phyloP scores from a whole-genome alignment of 345 rosid species.

The Eutrema yunnanense region DNA sequence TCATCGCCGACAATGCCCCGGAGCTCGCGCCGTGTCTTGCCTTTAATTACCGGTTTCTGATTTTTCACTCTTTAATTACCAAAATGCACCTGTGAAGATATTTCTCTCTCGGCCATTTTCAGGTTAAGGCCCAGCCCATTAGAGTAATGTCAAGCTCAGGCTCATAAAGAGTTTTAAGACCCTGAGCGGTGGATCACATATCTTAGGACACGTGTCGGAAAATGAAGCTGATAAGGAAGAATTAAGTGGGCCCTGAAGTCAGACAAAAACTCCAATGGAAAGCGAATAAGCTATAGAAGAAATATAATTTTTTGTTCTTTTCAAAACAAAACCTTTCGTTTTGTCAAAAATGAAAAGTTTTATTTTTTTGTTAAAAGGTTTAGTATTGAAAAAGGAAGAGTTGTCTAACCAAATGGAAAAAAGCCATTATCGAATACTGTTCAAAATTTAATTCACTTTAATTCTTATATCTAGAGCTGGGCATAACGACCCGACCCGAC shows the following conservation, averaged over 20 bases:
- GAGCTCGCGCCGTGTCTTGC: not conserved
- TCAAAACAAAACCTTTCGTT: not conserved
- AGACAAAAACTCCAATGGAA: not conserved
- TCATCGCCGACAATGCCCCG: constrained; percentile 11
- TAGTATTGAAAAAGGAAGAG: not conserved
- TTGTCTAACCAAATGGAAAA: not conserved
- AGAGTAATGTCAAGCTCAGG: not conserved
- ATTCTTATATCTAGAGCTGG: not conserved
- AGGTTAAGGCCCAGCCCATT: not conserved
- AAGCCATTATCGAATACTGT: not conserved
- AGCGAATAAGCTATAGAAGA: not conserved
- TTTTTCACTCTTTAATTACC: not conserved
- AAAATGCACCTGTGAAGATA: not conserved
- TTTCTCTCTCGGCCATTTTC: not conserved
- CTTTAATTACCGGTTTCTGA: not conserved
- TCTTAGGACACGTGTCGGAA: not conserved
- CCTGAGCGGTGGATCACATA: constrained; percentile 2
- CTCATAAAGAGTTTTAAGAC: not conserved
- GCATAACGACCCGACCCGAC: no score
- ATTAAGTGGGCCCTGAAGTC: not conserved
- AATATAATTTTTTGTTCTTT: not conserved
- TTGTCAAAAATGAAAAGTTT: not conserved
- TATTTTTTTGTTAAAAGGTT: no score
- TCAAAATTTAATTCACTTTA: not conserved
- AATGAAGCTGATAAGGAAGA: not conserved